Conservation (phyloP, 2,329 filamentous ascomycete species). For the Cercospora janseana region DNA sequence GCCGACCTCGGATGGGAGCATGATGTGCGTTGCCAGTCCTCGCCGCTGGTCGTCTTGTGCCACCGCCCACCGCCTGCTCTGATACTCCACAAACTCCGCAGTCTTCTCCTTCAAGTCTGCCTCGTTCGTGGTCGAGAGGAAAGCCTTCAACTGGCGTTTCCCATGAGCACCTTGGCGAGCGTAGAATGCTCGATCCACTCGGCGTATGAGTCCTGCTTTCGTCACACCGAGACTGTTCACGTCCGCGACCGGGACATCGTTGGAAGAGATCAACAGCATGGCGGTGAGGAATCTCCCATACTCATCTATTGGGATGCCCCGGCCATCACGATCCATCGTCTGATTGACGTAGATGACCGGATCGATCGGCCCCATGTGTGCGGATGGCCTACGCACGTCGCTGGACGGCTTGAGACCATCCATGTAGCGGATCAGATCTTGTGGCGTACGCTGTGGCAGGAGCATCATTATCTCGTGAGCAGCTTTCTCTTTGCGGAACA, state of each 20-base stretch:
- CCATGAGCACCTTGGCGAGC: not conserved
- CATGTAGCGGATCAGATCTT: not conserved
- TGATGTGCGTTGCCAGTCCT: not conserved
- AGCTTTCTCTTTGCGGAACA: not conserved
- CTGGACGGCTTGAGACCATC: not conserved
- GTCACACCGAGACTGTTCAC: not conserved
- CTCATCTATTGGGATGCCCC: not conserved
- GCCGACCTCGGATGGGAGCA: not conserved
- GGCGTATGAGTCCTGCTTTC: not conserved
- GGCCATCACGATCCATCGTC: not conserved
- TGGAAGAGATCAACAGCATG: not conserved
- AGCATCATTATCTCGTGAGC: not conserved
- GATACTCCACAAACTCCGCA: not conserved
- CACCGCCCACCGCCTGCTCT: not conserved
- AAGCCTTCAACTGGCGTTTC: not conserved
- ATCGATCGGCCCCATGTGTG: not conserved
- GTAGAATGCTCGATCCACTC: not conserved
- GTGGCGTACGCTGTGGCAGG: not conserved
- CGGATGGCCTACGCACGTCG: not conserved
- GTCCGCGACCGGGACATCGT: not conserved
- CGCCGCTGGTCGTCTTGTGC: not conserved
- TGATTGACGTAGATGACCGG: not conserved
- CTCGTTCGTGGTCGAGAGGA: not conserved
- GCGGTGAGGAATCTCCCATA: not conserved
- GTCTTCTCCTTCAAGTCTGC: not conserved